Conservation (phyloP, 164 flowering plant species). For the Vitis cinerea region DNA sequence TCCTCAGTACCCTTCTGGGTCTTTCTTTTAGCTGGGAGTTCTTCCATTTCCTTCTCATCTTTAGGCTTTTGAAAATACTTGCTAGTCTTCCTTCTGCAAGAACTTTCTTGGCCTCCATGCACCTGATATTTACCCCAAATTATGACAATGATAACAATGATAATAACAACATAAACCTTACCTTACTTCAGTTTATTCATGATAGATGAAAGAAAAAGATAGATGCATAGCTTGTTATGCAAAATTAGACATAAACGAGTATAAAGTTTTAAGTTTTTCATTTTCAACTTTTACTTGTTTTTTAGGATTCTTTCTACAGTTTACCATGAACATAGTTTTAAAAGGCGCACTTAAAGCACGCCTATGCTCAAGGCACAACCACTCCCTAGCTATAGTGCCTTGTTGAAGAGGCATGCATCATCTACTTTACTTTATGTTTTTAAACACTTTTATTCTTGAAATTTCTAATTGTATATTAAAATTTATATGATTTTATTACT, state of each 20-base stretch:
- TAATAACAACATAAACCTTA: not conserved
- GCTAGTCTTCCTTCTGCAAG: slow-evolving; percentile 85
- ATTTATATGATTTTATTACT: no score
- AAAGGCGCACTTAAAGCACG: no score
- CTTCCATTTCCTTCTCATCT: slow-evolving; percentile 49
- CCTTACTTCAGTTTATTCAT: not conserved
- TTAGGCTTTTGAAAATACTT: slow-evolving; percentile 65
- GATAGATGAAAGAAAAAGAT: not conserved
- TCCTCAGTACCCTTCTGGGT: slow-evolving; percentile 28
- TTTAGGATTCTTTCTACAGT: no score
- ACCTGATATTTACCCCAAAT: slow-evolving; percentile 23
- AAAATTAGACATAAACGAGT: not conserved
- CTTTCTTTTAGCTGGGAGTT: slow-evolving; percentile 54
- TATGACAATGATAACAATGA: not conserved
- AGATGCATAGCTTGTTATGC: not conserved
- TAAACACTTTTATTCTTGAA: no score
- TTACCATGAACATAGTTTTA: no score
- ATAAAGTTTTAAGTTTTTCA: not conserved
- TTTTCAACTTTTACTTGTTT: not conserved
- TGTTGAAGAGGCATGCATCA: no score
- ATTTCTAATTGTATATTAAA: no score
- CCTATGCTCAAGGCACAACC: no score
- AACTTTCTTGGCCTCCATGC: slow-evolving; percentile 49
- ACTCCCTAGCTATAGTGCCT: no score
- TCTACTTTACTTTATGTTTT: no score